Base-by-base conservation (phyloP, 2,329 filamentous ascomycete species). In the Aspergillus flavus region DNA sequence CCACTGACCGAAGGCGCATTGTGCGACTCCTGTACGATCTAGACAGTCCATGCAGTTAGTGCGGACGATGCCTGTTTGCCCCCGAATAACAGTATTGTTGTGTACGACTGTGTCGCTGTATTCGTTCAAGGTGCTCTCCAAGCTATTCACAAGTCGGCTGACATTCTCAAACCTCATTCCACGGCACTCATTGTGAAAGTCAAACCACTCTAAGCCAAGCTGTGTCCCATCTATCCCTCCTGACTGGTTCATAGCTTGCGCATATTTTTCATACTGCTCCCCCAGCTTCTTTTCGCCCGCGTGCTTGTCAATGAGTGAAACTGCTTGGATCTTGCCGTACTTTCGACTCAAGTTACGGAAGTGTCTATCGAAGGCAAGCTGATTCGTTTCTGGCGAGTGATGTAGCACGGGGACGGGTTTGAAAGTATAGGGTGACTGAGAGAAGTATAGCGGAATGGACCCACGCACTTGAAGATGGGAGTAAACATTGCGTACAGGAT, bases 1-100 rank as follows among this genome's bases (percentile, higher is more conserved):
- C 72, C 90, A 88, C 72, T 93, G 91, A 6, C 87, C 95, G 74
- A 94, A 94, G 0, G 93, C 95, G 73, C 92, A 96, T 78, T 98
- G 94, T 46, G 94, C 93, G 26, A 99, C 94, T 69, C 98, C 98
- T 2, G 95, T 99, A 26, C 95, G 88, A 75, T 99, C 95, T 11
- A 99, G 82, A 71, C 95, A 99, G 74, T 99, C 95, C 95, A 99
- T 98, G 77, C 95, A 99, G 73, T 99, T 99, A 1, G 93, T 97
- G 61, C 95, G 86, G n/a, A 98, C 76, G 7, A 96, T 87, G 1
- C 94, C 94, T 30, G 81, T 83, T 75, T 97, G 94, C 54, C 74
- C 76, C 39, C 78, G 76, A 23, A 78, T 62, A 3, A 80, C 66
- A 26, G 76, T 74, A 21, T 81, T 79, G 34, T 81, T 73, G 10